These are phyloP conservation scores for Mortierella sp. DNA, from an alignment of 371 early-diverging fungal species.

Conservation along the genomic window DNA sequence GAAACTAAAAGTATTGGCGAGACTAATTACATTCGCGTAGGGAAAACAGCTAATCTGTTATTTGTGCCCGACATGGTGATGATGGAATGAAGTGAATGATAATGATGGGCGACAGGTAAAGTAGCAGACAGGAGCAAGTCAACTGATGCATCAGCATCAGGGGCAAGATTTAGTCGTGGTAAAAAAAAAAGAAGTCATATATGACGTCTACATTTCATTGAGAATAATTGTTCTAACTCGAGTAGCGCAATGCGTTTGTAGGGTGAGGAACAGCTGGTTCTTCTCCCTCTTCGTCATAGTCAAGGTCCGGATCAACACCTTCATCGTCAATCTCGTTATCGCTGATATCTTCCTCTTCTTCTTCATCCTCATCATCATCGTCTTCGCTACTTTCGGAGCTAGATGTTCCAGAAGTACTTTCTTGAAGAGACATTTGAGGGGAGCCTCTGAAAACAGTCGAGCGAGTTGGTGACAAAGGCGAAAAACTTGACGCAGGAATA, in stretches of 20 bases:
- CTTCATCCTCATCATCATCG: conserved; percentile 18
- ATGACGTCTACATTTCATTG: conserved; percentile 9
- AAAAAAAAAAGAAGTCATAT: background rate
- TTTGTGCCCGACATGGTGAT: conserved; percentile 75
- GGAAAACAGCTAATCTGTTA: conserved; percentile 82
- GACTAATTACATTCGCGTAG: conserved; percentile 86
- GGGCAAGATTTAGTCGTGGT: conserved; percentile 1
- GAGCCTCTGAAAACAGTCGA: background rate
- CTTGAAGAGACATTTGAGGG: background rate
- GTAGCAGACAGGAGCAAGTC: conserved; percentile 1
- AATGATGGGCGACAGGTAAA: background rate
- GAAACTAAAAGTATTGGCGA: background rate
- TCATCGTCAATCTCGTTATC: conserved; percentile 3
- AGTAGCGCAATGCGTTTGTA: conserved; percentile 27
- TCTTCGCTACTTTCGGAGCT: conserved; percentile 13
- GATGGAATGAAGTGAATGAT: background rate
- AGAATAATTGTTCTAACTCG: background rate
- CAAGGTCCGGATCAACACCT: conserved; percentile 28
- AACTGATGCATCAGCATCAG: conserved; percentile 7
- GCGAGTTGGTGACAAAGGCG: background rate
- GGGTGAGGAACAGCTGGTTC: conserved; percentile 33
- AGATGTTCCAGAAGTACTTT: background rate
- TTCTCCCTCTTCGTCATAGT: conserved; percentile 36
- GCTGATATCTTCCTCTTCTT: conserved; percentile 5
- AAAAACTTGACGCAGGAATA: conserved; percentile 16